Conservation (phyloP, 1,139 yeast genomes). For the Blastobotrys petasosporus region DNA sequence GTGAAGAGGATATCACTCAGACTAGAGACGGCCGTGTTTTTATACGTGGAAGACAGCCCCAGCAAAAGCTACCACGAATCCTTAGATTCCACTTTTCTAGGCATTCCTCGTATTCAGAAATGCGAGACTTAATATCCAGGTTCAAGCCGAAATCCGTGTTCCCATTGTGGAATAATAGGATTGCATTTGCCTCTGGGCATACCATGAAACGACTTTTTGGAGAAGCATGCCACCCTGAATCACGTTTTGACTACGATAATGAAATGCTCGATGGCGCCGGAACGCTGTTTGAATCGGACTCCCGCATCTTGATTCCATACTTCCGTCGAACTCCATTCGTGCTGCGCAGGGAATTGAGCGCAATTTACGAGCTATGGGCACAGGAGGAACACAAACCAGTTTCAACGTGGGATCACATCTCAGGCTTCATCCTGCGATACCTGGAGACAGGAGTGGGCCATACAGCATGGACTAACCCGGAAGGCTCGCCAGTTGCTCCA, state of each 20-base stretch:
- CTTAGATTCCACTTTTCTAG: constrained; percentile 45
- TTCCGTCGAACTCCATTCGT: no score
- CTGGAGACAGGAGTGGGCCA: no score
- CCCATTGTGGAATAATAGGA: constrained; percentile 1
- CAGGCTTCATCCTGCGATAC: no score
- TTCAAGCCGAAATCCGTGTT: constrained; percentile 42
- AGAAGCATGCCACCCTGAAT: constrained; percentile 29
- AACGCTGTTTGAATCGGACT: no score
- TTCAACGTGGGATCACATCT: no score
- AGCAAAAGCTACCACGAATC: constrained; percentile 11
- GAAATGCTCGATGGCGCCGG: no score
- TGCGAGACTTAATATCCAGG: constrained; percentile 35
- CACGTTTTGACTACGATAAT: constrained; percentile 1
- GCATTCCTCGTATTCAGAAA: constrained; percentile 50
- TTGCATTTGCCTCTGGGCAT: constrained; percentile 21
- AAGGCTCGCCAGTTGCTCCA: no score
- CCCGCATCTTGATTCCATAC: no score
- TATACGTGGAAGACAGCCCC: background rate
- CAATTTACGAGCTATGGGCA: no score
- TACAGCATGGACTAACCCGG: no score
- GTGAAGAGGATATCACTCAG: background rate
- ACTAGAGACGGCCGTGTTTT: background rate
- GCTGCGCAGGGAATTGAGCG: no score
- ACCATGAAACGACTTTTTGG: constrained; percentile 44
- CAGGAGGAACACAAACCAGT: no score